Conservation (phyloP, 129 eudicot genomes). For the Deinandra increscens region DNA sequence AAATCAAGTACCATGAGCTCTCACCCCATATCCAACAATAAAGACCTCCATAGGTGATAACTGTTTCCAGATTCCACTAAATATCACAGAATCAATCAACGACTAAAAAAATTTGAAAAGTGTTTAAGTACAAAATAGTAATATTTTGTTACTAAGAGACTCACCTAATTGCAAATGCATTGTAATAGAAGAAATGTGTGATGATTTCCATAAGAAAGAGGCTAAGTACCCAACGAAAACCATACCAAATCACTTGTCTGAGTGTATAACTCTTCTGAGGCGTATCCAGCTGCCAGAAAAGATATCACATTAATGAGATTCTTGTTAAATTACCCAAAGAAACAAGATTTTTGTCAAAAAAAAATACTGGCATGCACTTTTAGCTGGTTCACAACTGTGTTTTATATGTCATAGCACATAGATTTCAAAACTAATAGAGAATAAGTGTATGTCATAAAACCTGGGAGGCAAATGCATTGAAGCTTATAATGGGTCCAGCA, state of each 20-base stretch:
- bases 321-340: slow-evolving; percentile 7
- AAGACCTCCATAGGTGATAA: slow-evolving; percentile 87
- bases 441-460: slow-evolving; percentile 35
- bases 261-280: slow-evolving; percentile 71
- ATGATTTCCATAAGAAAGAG: slow-evolving; percentile 72
- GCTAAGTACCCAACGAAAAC: slow-evolving; percentile 79
- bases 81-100: slow-evolving; percentile 15
- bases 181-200: slow-evolving; percentile 87
- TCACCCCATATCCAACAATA: slow-evolving; percentile 98
- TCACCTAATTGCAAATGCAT: slow-evolving; percentile 92
- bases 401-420: slow-evolving; percentile 2
- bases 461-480: slow-evolving; percentile 93
- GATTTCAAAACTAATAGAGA: slow-evolving; percentile 8
- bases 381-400: background rate
- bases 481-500: slow-evolving; percentile 92
- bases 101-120: background rate
- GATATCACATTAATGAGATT: background rate
- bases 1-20: slow-evolving; percentile 41
- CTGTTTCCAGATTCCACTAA: slow-evolving; percentile 83
- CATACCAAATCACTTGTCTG: slow-evolving; percentile 72
- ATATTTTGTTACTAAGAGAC: slow-evolving; percentile 6
- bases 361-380: background rate
- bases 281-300: slow-evolving; percentile 61
- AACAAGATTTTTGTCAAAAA: background rate
- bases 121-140: background rate